These are phyloP conservation scores for Sphagnum fallax DNA, from an alignment of 228 moss, liverwort and hornwort genomes.

Conservation along the genomic window DNA sequence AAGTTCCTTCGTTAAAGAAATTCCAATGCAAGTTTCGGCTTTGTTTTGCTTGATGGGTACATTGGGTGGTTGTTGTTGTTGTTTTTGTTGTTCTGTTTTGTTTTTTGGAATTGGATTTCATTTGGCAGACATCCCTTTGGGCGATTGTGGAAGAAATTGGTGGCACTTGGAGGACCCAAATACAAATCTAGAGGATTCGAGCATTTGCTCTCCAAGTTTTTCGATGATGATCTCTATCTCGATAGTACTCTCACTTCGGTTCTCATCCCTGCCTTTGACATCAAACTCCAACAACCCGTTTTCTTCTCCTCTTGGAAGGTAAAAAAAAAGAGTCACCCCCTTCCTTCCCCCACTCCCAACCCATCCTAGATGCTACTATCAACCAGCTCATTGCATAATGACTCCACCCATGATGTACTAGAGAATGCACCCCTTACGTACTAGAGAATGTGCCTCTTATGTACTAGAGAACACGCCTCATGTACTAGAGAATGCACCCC, in stretches of 20 bases:
- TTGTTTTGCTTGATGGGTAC: not conserved
- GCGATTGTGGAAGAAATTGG: too few species aligned
- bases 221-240: slow-evolving; percentile 35
- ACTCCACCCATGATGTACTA: too few species aligned
- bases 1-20: too few species aligned
- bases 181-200: slow-evolving; percentile 50
- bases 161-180: slow-evolving; percentile 34
- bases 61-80: not conserved
- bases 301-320: slow-evolving; percentile 67
- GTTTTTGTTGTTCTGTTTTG: not conserved
- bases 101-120: not conserved
- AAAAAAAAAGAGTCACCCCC: too few species aligned
- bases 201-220: slow-evolving; percentile 38
- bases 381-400: too few species aligned
- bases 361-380: too few species aligned
- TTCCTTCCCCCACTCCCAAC: too few species aligned
- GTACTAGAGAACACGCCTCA: too few species aligned
- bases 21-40: not conserved
- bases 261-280: slow-evolving; percentile 50
- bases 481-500: too few species aligned
- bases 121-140: too few species aligned
- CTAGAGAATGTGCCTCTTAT: too few species aligned
- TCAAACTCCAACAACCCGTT: slow-evolving; percentile 44
- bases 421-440: too few species aligned
- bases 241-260: slow-evolving; percentile 47